Base-by-base conservation (phyloP, 2,329 filamentous ascomycete species). In the Pseudocercospora pini-densiflorae region DNA sequence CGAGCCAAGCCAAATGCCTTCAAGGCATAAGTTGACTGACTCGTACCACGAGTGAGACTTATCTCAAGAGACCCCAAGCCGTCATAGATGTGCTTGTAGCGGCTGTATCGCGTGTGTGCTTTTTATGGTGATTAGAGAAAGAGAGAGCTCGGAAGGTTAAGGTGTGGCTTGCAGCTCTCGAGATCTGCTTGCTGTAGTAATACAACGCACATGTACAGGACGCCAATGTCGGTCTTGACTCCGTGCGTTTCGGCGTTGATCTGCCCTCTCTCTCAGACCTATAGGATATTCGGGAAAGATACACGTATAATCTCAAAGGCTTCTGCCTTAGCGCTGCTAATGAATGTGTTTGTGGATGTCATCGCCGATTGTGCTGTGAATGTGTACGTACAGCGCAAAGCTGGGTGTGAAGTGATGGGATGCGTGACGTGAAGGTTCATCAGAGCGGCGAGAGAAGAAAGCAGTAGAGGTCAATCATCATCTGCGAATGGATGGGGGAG, bases 161-260 rank as follows among this genome's bases (percentile, higher is more conserved):
- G 27, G 51, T 55, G 51, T 55, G 51, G 51, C 51, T 55, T 55
- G 51, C 51, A 55, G 51, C 47, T 51, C 47, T 51, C 21, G 4
- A 23, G 19, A 23, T 51, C 47, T 51, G 21, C 23, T 49, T 49
- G n/a, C 45, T 24, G 47, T 23, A 23, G 9, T 23, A 21, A 2
- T 23, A 54, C 24, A 54, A 21, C 49, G 23, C 23, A 53, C 23
- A 27, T 53, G 51, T 55, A 55, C 24, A 55, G 24, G 10, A 55
- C 51, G 10, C 51, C 51, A 55, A 55, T 55, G 51, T 19, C 51
- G 51, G 51, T 31, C 23, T n/a, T 55, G 51, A 55, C 51, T 55
- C 51, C 51, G 51, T 55, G 51, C 51, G 31, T 55, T 55, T 5
- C n/a, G 21, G 24, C 23, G 24, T 24, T 51, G 19, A 21, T 21